Conservation (phyloP, 176 grass and related monocot genomes). For the Aechmea fasciata region DNA sequence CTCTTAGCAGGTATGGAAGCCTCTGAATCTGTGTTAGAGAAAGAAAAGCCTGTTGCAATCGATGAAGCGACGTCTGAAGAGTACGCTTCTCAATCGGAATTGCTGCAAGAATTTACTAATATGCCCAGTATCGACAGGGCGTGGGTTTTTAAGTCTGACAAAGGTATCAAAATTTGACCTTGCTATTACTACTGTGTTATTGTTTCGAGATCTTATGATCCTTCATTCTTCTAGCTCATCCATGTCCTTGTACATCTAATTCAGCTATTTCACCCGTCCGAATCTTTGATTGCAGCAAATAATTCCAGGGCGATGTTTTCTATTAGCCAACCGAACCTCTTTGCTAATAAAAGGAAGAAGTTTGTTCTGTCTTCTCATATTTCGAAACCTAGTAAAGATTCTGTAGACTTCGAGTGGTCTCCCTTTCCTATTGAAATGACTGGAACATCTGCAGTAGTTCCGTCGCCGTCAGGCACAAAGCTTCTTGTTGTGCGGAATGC, state of each 20-base stretch:
- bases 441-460: slow-evolving; percentile 59
- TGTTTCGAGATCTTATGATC: neutral
- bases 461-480: slow-evolving; percentile 69
- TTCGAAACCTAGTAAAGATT: slow-evolving; percentile 42
- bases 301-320: slow-evolving; percentile 53
- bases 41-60: slow-evolving; percentile 51
- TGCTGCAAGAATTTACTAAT: slow-evolving; percentile 67
- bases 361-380: slow-evolving; percentile 66
- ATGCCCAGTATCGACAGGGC: slow-evolving; percentile 62
- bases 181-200: neutral
- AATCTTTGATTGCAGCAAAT: slow-evolving; percentile 35
- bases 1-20: slow-evolving; percentile 16
- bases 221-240: too few relatives aligned
- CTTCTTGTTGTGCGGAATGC: slow-evolving; percentile 64
- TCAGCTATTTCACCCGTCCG: neutral
- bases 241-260: too few relatives aligned
- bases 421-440: slow-evolving; percentile 79
- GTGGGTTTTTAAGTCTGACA: slow-evolving; percentile 71
- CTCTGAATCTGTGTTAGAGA: slow-evolving; percentile 16
- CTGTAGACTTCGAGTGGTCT: slow-evolving; percentile 67
- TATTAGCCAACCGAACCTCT: slow-evolving; percentile 48
- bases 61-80: slow-evolving; percentile 47
- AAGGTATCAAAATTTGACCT: slow-evolving; percentile 24
- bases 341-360: slow-evolving; percentile 56
- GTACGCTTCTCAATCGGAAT: slow-evolving; percentile 63